Conservation (phyloP, 2,329 filamentous ascomycete genomes). For the Mycosphaerella arachidis region DNA sequence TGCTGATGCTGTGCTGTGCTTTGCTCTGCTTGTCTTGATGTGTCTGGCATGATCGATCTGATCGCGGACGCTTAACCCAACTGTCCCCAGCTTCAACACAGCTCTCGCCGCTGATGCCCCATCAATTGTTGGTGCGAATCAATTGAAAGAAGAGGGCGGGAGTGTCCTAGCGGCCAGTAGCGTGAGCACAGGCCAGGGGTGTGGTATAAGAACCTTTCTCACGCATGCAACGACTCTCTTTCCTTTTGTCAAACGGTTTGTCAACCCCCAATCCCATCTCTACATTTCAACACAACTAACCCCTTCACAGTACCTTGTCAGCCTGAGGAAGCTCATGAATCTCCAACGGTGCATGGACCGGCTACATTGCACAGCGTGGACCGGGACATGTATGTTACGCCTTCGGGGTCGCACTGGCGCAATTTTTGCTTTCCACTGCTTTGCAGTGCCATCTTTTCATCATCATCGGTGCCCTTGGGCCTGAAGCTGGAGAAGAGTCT, state of each 20-base stretch:
- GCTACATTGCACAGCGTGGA: neutral
- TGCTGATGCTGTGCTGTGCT: neutral
- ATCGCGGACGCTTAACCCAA: neutral
- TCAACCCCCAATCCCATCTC: neutral
- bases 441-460: neutral
- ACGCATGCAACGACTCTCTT: neutral
- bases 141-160: too few relatives aligned
- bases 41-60: neutral
- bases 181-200: neutral
- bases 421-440: neutral
- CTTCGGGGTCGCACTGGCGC: neutral
- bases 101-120: neutral
- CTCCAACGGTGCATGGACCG: neutral
- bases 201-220: neutral
- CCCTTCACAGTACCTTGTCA: neutral
- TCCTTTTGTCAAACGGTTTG: neutral
- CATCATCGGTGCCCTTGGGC: conserved; percentile 1
- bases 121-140: neutral
- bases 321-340: neutral
- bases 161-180: neutral
- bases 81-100: neutral
- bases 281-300: neutral
- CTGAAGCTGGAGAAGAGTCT: neutral
- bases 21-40: neutral
- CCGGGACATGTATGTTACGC: neutral